phyloP scores from a whole-genome alignment of 192 early-diverging fungal genomes.

The Coemansia sp. region DNA sequence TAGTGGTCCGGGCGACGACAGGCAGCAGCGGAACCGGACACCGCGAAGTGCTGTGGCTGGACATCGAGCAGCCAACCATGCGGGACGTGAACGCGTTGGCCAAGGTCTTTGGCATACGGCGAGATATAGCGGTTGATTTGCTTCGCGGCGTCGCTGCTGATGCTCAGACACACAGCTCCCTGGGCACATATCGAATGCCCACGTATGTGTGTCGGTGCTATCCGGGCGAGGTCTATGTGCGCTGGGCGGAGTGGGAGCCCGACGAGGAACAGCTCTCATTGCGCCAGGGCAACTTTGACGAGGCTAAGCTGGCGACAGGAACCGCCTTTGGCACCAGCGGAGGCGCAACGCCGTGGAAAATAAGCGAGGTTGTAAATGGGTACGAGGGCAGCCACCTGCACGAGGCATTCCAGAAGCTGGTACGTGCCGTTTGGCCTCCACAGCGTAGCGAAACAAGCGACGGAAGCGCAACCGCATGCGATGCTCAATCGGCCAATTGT shows the following conservation, averaged over 20 bases:
- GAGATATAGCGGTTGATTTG: neutral
- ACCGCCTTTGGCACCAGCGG: neutral
- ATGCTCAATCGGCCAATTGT: too few species aligned
- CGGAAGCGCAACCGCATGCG: too few species aligned
- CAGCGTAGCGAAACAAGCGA: neutral
- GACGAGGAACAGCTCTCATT: neutral
- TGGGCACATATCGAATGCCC: neutral
- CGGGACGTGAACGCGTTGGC: neutral
- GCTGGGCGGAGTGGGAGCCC: slow-evolving; percentile 4
- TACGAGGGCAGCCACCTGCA: neutral
- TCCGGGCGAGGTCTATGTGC: slow-evolving; percentile 3
- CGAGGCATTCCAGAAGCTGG: neutral
- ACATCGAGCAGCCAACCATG: slow-evolving; percentile 8
- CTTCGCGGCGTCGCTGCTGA: neutral
- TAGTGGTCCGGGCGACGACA: neutral
- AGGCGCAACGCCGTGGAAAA: neutral
- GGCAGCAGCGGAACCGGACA: neutral
- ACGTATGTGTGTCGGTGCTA: neutral
- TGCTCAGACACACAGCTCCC: too few species aligned
- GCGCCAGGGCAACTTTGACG: neutral
- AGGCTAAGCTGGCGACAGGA: neutral
- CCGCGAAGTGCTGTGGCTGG: slow-evolving; percentile 6
- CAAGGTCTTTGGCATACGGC: slow-evolving; percentile 6
- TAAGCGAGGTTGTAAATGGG: neutral
- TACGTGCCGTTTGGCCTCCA: neutral